Evolutionary conservation across 768 basidiomycete genomes (phyloP).

Genomic region (Suillus variegatus): DNA sequence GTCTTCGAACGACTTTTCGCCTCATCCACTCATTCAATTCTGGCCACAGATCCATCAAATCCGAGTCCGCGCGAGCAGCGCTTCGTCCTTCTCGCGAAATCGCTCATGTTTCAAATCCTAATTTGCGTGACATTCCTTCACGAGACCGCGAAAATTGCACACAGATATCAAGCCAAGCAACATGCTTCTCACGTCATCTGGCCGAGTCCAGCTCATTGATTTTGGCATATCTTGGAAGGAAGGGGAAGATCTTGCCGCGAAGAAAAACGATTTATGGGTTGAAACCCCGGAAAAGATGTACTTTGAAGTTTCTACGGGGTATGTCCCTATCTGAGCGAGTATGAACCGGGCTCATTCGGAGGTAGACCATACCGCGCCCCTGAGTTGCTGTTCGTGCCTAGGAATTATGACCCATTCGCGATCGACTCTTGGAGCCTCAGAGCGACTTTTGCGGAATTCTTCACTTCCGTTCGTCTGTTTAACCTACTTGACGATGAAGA

Average conservation of each 20-base stretch:
- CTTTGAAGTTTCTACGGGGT: conserved; percentile 90
- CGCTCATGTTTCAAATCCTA: conserved; percentile 69
- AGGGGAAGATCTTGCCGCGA: conserved; percentile 27
- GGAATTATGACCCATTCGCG: conserved; percentile 66
- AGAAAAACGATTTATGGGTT: conserved; percentile 59
- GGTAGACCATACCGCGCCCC: conserved; percentile 82
- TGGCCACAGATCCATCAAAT: conserved; percentile 4
- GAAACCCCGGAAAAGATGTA: conserved; percentile 62
- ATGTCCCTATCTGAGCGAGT: conserved; percentile 21
- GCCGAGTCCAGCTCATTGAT: conserved; percentile 76
- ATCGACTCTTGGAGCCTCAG: conserved; percentile 88
- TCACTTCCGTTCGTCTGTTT: conserved; percentile 59
- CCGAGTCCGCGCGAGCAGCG: conserved; percentile 18
- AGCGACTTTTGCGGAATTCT: conserved; percentile 74
- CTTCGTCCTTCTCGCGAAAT: conserved; percentile 56
- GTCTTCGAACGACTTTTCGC: conserved; percentile 35
- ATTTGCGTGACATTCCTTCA: conserved; percentile 73
- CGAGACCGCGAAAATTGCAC: conserved; percentile 56
- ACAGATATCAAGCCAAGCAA: conserved; percentile 88
- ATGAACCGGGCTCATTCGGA: conserved; percentile 5
- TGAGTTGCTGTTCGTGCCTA: conserved; percentile 81
- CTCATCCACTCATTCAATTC: conserved; percentile 22
- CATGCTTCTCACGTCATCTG: conserved; percentile 62
- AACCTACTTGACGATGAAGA: conserved; percentile 36
- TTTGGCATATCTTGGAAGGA: conserved; percentile 70